These are phyloP conservation scores for Magnaporthiopsis poae DNA, from an alignment of 2,329 filamentous ascomycete genomes.

Conservation along the genomic window DNA sequence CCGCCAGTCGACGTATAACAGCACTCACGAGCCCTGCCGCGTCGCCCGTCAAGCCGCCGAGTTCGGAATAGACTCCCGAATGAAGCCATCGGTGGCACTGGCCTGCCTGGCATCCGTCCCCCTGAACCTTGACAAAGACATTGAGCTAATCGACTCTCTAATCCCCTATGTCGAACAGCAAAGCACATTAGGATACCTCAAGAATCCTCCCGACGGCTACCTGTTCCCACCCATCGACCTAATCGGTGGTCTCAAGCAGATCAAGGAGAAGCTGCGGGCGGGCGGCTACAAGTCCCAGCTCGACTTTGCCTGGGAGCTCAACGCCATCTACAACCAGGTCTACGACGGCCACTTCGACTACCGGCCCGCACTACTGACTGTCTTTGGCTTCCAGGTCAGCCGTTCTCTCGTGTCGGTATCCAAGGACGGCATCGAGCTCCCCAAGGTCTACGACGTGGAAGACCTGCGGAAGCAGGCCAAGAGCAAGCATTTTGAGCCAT, in stretches of 20 bases:
- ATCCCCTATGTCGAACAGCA: slow-evolving; percentile 36
- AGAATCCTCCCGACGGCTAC: slow-evolving; percentile 28
- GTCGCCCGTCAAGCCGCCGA: background rate
- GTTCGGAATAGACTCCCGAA: background rate
- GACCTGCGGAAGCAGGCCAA: slow-evolving; percentile 9
- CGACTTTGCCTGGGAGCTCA: slow-evolving; percentile 26
- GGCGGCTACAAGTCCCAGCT: slow-evolving; percentile 27
- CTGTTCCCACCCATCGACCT: slow-evolving; percentile 29
- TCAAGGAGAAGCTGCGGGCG: slow-evolving; percentile 22
- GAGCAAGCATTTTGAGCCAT: slow-evolving; percentile 16
- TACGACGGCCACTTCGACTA: slow-evolving; percentile 27
- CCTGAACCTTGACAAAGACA: slow-evolving; percentile 32
- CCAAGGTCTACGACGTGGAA: slow-evolving; percentile 41
- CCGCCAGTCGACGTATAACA: slow-evolving; percentile 4
- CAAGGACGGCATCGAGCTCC: slow-evolving; percentile 22
- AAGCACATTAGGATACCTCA: slow-evolving; percentile 30
- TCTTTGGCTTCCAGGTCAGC: slow-evolving; percentile 20
- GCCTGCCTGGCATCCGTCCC: slow-evolving; percentile 34
- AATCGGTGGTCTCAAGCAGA: slow-evolving; percentile 18
- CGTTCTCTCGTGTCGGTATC: slow-evolving; percentile 30
- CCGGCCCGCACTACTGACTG: slow-evolving; percentile 19
- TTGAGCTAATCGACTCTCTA: slow-evolving; percentile 32
- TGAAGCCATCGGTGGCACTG: slow-evolving; percentile 20
- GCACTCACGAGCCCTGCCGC: slow-evolving; percentile 11
- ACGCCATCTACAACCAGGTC: slow-evolving; percentile 21